Conservation (phyloP, 441 rosid genomes). For the Pelargonium cotyledonis region DNA sequence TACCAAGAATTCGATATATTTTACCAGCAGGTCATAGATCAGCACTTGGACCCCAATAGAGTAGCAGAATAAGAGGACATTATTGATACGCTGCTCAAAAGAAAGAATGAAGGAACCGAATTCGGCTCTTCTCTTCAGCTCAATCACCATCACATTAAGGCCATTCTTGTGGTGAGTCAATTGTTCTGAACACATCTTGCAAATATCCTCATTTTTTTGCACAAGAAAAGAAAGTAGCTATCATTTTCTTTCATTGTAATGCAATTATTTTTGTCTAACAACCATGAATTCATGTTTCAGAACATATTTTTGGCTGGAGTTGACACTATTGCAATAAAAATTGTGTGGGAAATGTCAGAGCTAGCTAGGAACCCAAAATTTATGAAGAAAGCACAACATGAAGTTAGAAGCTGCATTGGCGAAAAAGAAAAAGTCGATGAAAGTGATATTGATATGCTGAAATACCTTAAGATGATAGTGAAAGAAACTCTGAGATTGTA, state of each 20-base stretch:
- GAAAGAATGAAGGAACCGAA: constrained; percentile 27
- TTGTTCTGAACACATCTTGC: not conserved
- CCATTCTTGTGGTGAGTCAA: constrained; percentile 39
- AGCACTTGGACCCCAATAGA: constrained; percentile 35
- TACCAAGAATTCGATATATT: constrained; percentile 27
- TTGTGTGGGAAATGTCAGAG: constrained; percentile 24
- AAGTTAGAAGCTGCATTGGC: constrained; percentile 30
- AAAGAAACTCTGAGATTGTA: constrained; percentile 40
- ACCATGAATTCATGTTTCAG: not conserved
- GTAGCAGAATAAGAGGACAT: constrained; percentile 35
- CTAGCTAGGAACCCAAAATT: constrained; percentile 11
- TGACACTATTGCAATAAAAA: not conserved
- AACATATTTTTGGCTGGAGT: not conserved
- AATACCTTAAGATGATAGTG: constrained; percentile 36
- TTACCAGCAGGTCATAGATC: constrained; percentile 32
- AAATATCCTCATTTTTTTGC: too few species aligned
- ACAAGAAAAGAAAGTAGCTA: too few species aligned
- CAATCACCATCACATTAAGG: constrained; percentile 30
- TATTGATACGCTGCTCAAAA: constrained; percentile 32
- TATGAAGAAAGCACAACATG: constrained; percentile 49
- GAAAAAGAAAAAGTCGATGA: constrained; percentile 27
- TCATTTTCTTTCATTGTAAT: too few species aligned
- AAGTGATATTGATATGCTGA: constrained; percentile 26
- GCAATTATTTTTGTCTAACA: too few species aligned
- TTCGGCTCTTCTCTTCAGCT: constrained; percentile 20